Base-by-base conservation (phyloP, 2,329 filamentous ascomycete genomes). In the Venturia carpophila region DNA sequence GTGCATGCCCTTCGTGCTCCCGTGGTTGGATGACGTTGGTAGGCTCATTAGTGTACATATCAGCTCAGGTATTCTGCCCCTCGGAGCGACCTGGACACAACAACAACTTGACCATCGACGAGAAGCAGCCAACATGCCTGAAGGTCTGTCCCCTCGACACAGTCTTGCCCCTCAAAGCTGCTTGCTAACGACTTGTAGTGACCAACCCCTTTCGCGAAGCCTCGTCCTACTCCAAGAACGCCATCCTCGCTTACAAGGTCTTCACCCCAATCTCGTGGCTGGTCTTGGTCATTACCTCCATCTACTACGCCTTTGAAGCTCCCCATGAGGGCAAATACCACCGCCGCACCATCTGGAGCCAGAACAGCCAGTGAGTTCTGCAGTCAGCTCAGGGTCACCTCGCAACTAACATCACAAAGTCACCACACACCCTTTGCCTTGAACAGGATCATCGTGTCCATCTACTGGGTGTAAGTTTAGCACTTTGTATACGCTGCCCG, bases 221-320 rank as follows among this genome's bases (percentile, higher is more conserved):
- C 24, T 41, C 27, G 21, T 49, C 49, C 27, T 61, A 67, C 66
- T 45, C 81, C 67, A 75, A 78, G 39, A 79, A 79, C 67, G 27
- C 24, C 19, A 41, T 96, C 70, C 79, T 85, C 69, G 80, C 85
- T 43, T 94, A 94, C 83, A 92, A 91, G 76, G 77, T 91, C 73
- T 78, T 92, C 67, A 90, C 90, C 4, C 82, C 87, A 55, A 67
- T 91, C 62, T 87, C 87, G 43, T 96, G 90, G 88, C 76, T 91
- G 37, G 77, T 95, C 56, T 84, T 91, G 47, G 79, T 94, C 64
- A 75, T 91, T 70, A 82, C 87, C 62, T 85, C 87, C 66, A 79
- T 94, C 73, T 91, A 90, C 79, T 95, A 94, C 75, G 84, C 84
- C 61, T 76, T 88, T 74, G 77, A 86, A 69, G 76, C 78, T 17